These are phyloP conservation scores for Ophiostoma triangulosporum DNA, from an alignment of 2,329 filamentous ascomycete genomes.

Conservation along the genomic window DNA sequence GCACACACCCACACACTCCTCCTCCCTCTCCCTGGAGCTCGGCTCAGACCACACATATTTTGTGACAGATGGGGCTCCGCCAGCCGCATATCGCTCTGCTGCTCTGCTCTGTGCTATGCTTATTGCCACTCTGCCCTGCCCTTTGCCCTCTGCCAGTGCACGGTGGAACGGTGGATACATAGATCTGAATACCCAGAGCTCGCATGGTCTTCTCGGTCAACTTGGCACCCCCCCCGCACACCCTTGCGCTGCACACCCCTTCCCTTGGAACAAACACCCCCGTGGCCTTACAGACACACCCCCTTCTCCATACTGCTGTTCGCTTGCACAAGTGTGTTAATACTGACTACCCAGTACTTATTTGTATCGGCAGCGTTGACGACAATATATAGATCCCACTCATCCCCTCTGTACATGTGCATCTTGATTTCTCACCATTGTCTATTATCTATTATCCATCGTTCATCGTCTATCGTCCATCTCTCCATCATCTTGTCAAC, in stretches of 20 bases:
- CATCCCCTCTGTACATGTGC: neutral
- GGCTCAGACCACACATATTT: constrained; percentile 29
- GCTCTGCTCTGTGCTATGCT: neutral
- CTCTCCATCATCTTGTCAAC: constrained; percentile 16
- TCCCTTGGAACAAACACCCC: neutral
- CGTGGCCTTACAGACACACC: too few species aligned
- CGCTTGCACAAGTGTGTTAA: too few species aligned
- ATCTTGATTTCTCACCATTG: neutral
- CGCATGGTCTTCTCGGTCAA: neutral
- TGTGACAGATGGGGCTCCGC: constrained; percentile 36
- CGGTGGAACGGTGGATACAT: too few species aligned
- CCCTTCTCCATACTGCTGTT: neutral
- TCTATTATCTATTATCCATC: too few species aligned
- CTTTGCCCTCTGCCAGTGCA: neutral
- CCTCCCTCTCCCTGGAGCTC: neutral
- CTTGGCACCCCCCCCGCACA: neutral
- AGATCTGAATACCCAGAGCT: constrained; percentile 1
- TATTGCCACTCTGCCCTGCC: too few species aligned
- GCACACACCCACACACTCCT: neutral
- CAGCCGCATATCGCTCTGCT: constrained; percentile 22
- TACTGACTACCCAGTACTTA: too few species aligned
- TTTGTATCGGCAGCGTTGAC: neutral
- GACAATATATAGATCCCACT: constrained; percentile 1
- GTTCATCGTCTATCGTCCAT: neutral
- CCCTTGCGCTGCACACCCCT: neutral